Conservation (phyloP, 495 filamentous ascomycete species). For the Aspergillus egyptiacus region DNA sequence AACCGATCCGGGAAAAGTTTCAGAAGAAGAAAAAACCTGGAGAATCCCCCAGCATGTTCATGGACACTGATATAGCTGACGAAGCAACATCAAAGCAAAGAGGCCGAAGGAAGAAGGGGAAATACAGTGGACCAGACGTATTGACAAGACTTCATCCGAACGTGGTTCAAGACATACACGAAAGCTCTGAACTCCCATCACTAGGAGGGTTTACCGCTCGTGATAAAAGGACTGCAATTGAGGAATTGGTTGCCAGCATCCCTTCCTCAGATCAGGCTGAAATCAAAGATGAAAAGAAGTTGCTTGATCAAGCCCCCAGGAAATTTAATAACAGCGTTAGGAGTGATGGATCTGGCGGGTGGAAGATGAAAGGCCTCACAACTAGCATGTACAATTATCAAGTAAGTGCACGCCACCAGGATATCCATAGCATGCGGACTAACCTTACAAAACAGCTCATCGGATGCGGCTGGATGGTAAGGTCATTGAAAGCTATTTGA, state of each 20-base stretch:
- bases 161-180: conserved; percentile 19
- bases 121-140: not conserved
- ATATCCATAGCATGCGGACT: not conserved
- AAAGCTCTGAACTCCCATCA: conserved; percentile 4
- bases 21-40: not conserved
- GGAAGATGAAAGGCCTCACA: conserved; percentile 44
- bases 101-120: not conserved
- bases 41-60: not conserved
- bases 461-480: conserved; percentile 52
- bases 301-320: conserved; percentile 28
- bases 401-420: conserved; percentile 7
- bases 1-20: conserved; percentile 4
- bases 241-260: conserved; percentile 19
- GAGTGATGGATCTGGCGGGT: conserved; percentile 36
- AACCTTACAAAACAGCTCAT: conserved; percentile 31
- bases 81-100: not conserved
- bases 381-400: conserved; percentile 48
- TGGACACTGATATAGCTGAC: not conserved
- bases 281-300: conserved; percentile 12
- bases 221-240: conserved; percentile 20
- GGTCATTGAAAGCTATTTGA: not conserved
- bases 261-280: conserved; percentile 11
- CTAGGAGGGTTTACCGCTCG: conserved; percentile 6
- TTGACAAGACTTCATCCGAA: conserved; percentile 7
- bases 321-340: conserved; percentile 33